Evolutionary conservation across 495 filamentous ascomycete species (phyloP), one percentile per base, ranked within the genome.

Genomic region (Halenospora varia): DNA sequence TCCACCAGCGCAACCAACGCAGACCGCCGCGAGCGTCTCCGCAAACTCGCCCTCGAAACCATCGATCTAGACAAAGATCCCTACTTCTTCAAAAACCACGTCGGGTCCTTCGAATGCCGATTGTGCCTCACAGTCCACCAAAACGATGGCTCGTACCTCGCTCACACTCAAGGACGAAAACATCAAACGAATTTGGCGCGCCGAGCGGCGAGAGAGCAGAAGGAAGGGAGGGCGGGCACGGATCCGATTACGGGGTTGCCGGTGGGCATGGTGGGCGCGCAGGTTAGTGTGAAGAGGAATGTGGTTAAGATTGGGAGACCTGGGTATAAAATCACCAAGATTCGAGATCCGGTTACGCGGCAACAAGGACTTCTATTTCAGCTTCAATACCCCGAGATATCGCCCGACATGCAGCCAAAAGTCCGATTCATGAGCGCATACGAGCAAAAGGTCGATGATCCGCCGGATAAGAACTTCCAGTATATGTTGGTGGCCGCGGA

Each of bases 81-180:
- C 0, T 99, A 97, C 80, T 96, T 99, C 82, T 97, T 99, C 88
- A 96, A 96, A 70, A 99, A 99, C 77, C 94, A 99, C 67, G 90
- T 97, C 62, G 94, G 94, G 61, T 93, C 87, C 71, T 99, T 97
- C 76, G 94, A 99, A 70, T 99, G 94, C 71, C 90, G 95, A 15
- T 87, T 99, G 41, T 99, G 94, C 65, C 78, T 99, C 25, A 99
- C 94, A 2, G 95, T 97, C n/a, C 94, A 99, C 79, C 94, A 99
- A 66, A 99, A 99, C 73, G 94, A 99, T 76, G 94, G 94, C 62
- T 97, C 93, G 53, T 99, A 99, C 76, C 91, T 99, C 64, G 92
- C 94, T 0, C 94, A 99, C 75, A 99, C 94, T 10, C 94, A 99
- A 73, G 94, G 94, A 48, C 90, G 93, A 64, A 99, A 99, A 78